A percentile compares a stretch with the other conserved stretches of the same genome.
phyloP scores from a whole-genome alignment of 441 rosid genomes.

The Aleurites moluccanus region DNA sequence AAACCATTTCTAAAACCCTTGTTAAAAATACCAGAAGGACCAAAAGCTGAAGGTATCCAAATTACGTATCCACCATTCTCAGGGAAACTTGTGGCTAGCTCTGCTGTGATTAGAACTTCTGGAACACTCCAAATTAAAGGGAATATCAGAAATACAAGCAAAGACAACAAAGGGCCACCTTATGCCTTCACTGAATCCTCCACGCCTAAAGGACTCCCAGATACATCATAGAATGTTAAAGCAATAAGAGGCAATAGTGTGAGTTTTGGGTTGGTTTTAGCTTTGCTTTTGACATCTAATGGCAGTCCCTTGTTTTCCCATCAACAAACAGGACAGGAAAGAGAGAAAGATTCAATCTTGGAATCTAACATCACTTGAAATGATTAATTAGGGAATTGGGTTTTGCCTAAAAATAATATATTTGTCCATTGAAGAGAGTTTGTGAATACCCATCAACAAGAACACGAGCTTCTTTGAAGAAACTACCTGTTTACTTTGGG shows the following conservation, averaged over 20 bases:
- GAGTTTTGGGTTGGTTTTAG: slow-evolving; percentile 56
- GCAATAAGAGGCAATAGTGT: slow-evolving; percentile 77
- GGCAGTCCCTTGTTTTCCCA: slow-evolving; percentile 67
- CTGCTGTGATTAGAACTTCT: slow-evolving; percentile 90
- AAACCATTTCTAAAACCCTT: slow-evolving; percentile 97
- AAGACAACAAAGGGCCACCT: slow-evolving; percentile 82
- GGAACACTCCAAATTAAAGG: slow-evolving; percentile 94
- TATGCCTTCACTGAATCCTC: slow-evolving; percentile 89
- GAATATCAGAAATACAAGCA: slow-evolving; percentile 78
- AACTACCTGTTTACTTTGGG: slow-evolving; percentile 18
- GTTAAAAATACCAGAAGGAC: slow-evolving; percentile 94
- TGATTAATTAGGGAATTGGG: slow-evolving; percentile 17
- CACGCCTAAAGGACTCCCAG: slow-evolving; percentile 95
- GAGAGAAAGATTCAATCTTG: slow-evolving; percentile 17
- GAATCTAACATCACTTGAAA: slow-evolving; percentile 11
- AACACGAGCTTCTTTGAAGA: slow-evolving; percentile 1
- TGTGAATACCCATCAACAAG: slow-evolving; percentile 1
- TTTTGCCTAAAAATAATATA: slow-evolving; percentile 10
- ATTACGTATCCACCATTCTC: slow-evolving; percentile 90
- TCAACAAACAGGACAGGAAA: slow-evolving; percentile 31
- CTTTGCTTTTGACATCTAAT: slow-evolving; percentile 32
- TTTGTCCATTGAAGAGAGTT: slow-evolving; percentile 4
- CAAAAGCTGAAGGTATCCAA: slow-evolving; percentile 94
- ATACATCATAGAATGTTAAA: slow-evolving; percentile 84
- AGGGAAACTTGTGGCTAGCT: slow-evolving; percentile 93